These are phyloP conservation scores for Colletotrichum falcatum DNA, from an alignment of 2,329 filamentous ascomycete species.

Conservation along the genomic window DNA sequence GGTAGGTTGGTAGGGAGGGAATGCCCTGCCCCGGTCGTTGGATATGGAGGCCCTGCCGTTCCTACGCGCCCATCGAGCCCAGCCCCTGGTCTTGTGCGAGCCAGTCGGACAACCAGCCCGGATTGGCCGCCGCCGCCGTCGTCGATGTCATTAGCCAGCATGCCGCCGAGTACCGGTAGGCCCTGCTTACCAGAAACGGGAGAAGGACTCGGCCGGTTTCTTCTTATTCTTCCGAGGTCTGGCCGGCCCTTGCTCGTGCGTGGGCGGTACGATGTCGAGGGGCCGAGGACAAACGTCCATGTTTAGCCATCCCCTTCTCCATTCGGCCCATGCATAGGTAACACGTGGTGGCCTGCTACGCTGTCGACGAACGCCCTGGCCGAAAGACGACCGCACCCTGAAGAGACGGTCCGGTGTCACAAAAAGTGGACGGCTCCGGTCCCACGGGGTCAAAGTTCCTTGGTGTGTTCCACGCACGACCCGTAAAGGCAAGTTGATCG, in stretches of 20 bases:
- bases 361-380: not conserved
- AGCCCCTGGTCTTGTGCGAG: not conserved
- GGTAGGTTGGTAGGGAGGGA: too few relatives aligned
- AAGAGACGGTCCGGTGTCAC: not conserved
- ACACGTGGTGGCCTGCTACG: not conserved
- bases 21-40: constrained; percentile 12
- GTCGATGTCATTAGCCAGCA: not conserved
- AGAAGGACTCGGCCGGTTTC: not conserved
- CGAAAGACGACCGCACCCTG: not conserved
- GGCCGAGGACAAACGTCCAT: not conserved
- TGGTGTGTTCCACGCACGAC: not conserved
- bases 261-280: not conserved
- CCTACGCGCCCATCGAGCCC: not conserved
- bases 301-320: not conserved
- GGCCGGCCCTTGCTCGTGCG: not conserved
- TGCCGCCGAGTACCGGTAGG: too few relatives aligned
- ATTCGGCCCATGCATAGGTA: not conserved
- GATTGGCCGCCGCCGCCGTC: too few relatives aligned
- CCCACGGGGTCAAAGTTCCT: not conserved
- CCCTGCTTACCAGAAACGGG: too few relatives aligned
- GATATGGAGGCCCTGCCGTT: constrained; percentile 11
- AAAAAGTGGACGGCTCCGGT: not conserved
- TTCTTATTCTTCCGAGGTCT: not conserved
- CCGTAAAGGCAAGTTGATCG: not conserved
- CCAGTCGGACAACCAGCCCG: not conserved